Evolutionary conservation across 2,329 filamentous ascomycete genomes (phyloP), one percentile per base, ranked within the genome.

Genomic region (Paracorniculantispora psalliotae): DNA sequence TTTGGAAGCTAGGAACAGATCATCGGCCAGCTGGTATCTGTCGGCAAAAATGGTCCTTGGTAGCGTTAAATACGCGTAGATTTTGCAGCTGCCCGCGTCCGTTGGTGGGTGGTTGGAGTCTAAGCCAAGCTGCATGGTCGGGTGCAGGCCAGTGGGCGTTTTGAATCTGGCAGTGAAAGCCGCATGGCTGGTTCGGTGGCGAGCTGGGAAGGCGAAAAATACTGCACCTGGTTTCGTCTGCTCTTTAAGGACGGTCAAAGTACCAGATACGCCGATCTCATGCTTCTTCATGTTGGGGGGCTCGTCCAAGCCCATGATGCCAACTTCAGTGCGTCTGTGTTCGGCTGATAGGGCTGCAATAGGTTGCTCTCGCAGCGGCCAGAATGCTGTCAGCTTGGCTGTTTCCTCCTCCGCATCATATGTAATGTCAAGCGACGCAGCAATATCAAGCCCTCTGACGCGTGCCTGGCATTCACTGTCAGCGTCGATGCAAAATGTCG

Each of bases 11-110:
- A 96, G 81, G 74, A 96, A 94, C 5, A 96, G 79, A 0, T 82
- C 73, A 70, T 92, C 90, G 25, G 78, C 79, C 61, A 97, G 82
- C 72, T 96, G 91, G 74, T 96, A 96, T 68, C 87, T 87, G 76
- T 97, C 93, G 41, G 89, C 84, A 73, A 97, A 97, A 62, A 97
- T 79, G 51, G 81, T 75, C 26, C 87, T 89, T 1, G 93, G 92
- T 2, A 97, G 82, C 0, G 91, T 96, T 26, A 96, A 75, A 72
- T 96, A 91, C 12, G 89, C 83, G 73, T 96, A 87, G 1, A 92
- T 78, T 17, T 82, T 81, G 72, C 93, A 97, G 30, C 77, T 75
- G n/a, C 79, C 75, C 46, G 81, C 79, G 53, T 80, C 70, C 66
- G 78, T 73, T 0, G 81, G 81, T 17, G 82, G 74, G 23, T 77